Evolutionary conservation across 176 grass and related monocot species (phyloP).

Genomic region (Stipa capillata): DNA sequence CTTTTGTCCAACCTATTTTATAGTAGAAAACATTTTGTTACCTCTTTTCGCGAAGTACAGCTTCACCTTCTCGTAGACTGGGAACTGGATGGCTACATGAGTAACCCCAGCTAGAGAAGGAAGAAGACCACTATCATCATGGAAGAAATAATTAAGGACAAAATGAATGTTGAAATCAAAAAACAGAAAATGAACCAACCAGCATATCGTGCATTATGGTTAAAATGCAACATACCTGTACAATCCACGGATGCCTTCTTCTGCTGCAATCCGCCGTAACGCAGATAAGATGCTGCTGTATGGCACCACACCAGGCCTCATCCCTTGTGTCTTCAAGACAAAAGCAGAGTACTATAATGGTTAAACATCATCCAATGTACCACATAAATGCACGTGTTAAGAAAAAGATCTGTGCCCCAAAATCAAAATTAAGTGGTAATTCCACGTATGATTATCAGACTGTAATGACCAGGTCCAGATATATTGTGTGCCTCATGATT

Average conservation of each 20-base stretch:
- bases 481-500: background rate
- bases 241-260: conserved; percentile 68
- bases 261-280: conserved; percentile 50
- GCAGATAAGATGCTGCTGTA: conserved; percentile 65
- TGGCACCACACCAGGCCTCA: conserved; percentile 40
- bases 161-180: conserved; percentile 1
- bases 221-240: conserved; percentile 52
- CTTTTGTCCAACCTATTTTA: background rate
- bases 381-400: background rate
- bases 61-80: conserved; percentile 72
- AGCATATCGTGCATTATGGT: background rate
- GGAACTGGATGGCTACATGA: conserved; percentile 86
- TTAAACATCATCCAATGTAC: background rate
- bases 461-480: background rate
- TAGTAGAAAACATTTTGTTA: conserved; percentile 14
- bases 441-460: background rate
- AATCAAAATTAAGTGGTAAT: conserved; percentile 1
- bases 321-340: conserved; percentile 54
- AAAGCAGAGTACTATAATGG: conserved; percentile 3
- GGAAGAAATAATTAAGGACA: conserved; percentile 26
- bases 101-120: conserved; percentile 82
- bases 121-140: conserved; percentile 55
- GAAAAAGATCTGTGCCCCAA: background rate
- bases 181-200: background rate
- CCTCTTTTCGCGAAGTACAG: conserved; percentile 61